Evolutionary conservation across 2,329 filamentous ascomycete species (phyloP).

Genomic region (Allantophomopsis cytisporea): DNA sequence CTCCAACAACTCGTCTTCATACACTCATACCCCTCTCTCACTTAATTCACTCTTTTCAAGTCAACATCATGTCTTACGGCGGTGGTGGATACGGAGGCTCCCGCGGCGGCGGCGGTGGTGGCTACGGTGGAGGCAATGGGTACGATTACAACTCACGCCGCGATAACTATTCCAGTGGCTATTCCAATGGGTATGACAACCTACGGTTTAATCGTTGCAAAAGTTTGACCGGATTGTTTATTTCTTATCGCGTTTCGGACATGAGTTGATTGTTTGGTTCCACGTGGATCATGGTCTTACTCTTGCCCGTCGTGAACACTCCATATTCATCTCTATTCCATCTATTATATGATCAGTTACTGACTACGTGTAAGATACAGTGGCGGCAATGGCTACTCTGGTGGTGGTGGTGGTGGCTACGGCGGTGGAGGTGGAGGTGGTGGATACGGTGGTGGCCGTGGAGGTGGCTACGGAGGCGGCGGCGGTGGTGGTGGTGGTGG

Average conservation of each 20-base stretch:
- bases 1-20: too few relatives aligned
- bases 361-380: slow-evolving; percentile 20
- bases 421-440: slow-evolving; percentile 21
- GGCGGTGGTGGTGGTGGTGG: slow-evolving; percentile 21
- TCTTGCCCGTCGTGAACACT: too few relatives aligned
- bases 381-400: slow-evolving; percentile 16
- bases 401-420: slow-evolving; percentile 20
- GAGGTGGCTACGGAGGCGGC: slow-evolving; percentile 28
- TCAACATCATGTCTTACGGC: slow-evolving; percentile 55
- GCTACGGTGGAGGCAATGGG: slow-evolving; percentile 31
- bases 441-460: slow-evolving; percentile 16
- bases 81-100: slow-evolving; percentile 35
- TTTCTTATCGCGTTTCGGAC: too few relatives aligned
- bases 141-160: slow-evolving; percentile 34
- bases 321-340: not conserved
- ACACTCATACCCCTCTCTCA: too few relatives aligned
- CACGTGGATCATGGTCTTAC: too few relatives aligned
- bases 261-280: too few relatives aligned
- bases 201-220: slow-evolving; percentile 21
- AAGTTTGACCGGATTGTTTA: slow-evolving; percentile 6
- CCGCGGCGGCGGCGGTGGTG: slow-evolving; percentile 30
- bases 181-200: slow-evolving; percentile 33
- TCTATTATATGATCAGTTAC: slow-evolving; percentile 9
- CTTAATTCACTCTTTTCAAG: not conserved
- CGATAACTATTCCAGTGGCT: slow-evolving; percentile 31